Percentiles rank a stretch among this genome's conserved stretches.
These are phyloP conservation scores for Xylaria venustula DNA, from an alignment of 495 filamentous ascomycete species.

Conservation along the genomic window DNA sequence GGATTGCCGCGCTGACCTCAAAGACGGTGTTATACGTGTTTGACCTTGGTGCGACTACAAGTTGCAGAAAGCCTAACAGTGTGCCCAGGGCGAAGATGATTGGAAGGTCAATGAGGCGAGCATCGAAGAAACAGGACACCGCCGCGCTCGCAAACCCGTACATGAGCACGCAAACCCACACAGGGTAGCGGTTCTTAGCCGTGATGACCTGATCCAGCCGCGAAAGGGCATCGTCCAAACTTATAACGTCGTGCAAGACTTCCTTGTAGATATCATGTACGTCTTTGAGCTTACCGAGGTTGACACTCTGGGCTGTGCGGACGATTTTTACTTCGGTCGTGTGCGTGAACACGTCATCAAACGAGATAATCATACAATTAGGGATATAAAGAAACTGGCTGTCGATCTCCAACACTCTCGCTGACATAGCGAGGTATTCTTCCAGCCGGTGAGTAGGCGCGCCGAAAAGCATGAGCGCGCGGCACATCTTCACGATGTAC, in stretches of 20 bases:
- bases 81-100: constrained; percentile 79
- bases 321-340: constrained; percentile 90
- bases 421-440: constrained; percentile 84
- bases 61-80: constrained; percentile 74
- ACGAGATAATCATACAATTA: constrained; percentile 89
- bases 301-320: constrained; percentile 66
- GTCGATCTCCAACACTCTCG: constrained; percentile 79
- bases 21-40: constrained; percentile 82
- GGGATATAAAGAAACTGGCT: constrained; percentile 88
- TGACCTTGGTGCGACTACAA: constrained; percentile 72
- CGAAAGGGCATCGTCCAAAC: constrained; percentile 73
- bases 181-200: constrained; percentile 56
- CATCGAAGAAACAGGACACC: constrained; percentile 79
- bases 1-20: constrained; percentile 76
- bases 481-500: constrained; percentile 81
- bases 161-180: constrained; percentile 66
- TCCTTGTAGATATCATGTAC: constrained; percentile 87
- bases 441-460: constrained; percentile 72
- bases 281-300: constrained; percentile 79
- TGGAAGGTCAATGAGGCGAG: constrained; percentile 82
- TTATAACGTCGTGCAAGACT: constrained; percentile 80
- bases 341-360: constrained; percentile 81
- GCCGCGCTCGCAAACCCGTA: constrained; percentile 76
- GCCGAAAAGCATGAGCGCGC: constrained; percentile 77
- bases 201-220: constrained; percentile 64